Base-by-base conservation (phyloP, 257 asterid genomes). In the Solanum chaucha region DNA sequence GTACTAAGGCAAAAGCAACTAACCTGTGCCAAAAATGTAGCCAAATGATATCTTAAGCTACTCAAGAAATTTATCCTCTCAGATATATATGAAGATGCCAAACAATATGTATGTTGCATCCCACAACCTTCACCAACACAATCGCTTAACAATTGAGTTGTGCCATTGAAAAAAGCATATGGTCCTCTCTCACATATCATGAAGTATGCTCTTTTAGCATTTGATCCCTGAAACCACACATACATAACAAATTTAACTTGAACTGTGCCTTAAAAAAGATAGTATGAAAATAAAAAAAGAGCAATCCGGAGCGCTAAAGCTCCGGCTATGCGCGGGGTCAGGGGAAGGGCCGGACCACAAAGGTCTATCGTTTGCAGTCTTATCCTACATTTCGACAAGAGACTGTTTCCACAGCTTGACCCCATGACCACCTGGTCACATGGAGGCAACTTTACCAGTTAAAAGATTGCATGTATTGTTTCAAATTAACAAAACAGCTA, bases 121-220 rank as follows among this genome's bases (percentile, higher is more conserved):
- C 98, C 95, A 91, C 93, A 90, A 88, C 95, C 96, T 84, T 94
- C 96, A 86, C 91, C 90, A 85, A 92, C 91, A 92, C 72, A 92
- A 88, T 91, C 95, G 4, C 90, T 93, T 78, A 96, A 86, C 87
- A 97, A 87, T 86, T 94, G 96, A 85, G 90, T n/a, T 83, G 98
- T 86, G 87, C 98, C 98, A 92, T 87, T 90, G 26, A 96, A n/a
- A 93, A 96, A 95, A 74, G 99, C 99, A 82, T 74, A 85, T 22
- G 98, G 99, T 82, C 99, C 99, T 87, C 98, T 91, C 89, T 95
- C 96, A 55, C 99, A 97, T 78, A 97, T 89, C 98, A 97, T 94
- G 91, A 95, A 97, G 92, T 94, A 97, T 75, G 98, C 98, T 87
- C 93, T 93, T 86, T 83, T 94, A 88, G 93, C 92, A 93, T 90